phyloP scores from a whole-genome alignment of 306 rosid genomes.

The Urtica urens region DNA sequence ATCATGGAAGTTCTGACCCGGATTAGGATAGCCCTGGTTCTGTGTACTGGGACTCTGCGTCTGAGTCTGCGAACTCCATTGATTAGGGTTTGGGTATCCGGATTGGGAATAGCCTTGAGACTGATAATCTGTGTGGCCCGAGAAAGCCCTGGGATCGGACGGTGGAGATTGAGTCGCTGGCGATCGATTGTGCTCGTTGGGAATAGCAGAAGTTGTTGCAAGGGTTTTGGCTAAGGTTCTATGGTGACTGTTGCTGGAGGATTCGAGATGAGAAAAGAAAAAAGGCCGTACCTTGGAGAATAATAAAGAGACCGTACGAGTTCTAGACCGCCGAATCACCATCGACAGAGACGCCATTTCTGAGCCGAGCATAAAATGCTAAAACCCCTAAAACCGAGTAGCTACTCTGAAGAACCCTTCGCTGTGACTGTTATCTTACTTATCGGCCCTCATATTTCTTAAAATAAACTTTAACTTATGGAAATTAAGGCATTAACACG shows the following conservation, averaged over 20 bases:
- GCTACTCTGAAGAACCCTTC: conserved; percentile 9
- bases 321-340: conserved; percentile 27
- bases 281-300: conserved; percentile 30
- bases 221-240: conserved; percentile 24
- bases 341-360: conserved; percentile 29
- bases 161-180: conserved; percentile 20
- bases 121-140: conserved; percentile 8
- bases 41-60: conserved; percentile 17
- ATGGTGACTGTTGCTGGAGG: neutral
- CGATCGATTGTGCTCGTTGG: conserved; percentile 31
- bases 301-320: conserved; percentile 18
- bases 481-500: too few relatives aligned
- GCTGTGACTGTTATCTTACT: too few relatives aligned
- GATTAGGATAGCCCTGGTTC: conserved; percentile 16
- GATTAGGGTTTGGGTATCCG: conserved; percentile 15
- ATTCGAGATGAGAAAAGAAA: conserved; percentile 13
- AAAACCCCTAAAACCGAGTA: too few relatives aligned
- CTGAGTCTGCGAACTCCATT: conserved; percentile 23
- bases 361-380: conserved; percentile 1
- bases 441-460: too few relatives aligned
- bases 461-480: too few relatives aligned
- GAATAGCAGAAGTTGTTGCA: conserved; percentile 40
- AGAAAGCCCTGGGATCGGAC: conserved; percentile 28
- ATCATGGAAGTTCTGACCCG: conserved; percentile 14
- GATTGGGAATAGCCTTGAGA: conserved; percentile 13